Percentiles rank a stretch among this genome's conserved stretches.
Conservation (phyloP, 208 protist genomes). For the Crithidia expoeki region DNA sequence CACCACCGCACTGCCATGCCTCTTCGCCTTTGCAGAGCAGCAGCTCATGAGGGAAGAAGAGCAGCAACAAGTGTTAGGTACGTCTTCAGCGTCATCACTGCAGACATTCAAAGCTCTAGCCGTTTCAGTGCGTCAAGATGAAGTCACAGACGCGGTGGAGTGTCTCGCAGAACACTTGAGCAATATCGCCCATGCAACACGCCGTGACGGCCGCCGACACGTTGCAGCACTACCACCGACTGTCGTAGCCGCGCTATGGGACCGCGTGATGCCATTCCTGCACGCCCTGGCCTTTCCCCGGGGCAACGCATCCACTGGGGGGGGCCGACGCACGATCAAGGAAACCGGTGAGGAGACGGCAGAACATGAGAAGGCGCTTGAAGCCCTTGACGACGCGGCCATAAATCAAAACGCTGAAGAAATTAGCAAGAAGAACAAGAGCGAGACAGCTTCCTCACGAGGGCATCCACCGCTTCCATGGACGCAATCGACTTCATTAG, state of each 20-base stretch:
- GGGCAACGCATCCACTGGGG: background rate
- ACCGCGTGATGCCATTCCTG: constrained; percentile 33
- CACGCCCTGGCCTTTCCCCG: constrained; percentile 3
- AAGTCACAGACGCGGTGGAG: background rate
- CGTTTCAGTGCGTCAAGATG: background rate
- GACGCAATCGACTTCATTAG: too few species aligned
- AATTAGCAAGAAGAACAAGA: too few species aligned
- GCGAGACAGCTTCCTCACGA: too few species aligned
- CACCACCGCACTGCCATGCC: constrained; percentile 14
- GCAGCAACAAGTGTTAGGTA: background rate
- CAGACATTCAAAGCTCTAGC: background rate
- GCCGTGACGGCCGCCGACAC: constrained; percentile 48
- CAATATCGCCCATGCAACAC: constrained; percentile 15
- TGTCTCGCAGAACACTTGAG: constrained; percentile 19
- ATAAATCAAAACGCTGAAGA: too few species aligned
- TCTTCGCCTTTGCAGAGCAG: constrained; percentile 13
- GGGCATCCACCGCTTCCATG: too few species aligned
- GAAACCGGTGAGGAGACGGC: too few species aligned
- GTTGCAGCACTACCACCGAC: constrained; percentile 55
- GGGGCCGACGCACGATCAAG: too few species aligned
- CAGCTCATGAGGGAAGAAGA: background rate
- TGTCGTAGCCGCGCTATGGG: constrained; percentile 63
- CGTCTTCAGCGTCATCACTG: background rate
- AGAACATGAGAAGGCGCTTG: too few species aligned
- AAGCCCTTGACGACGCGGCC: too few species aligned